A percentile compares a stretch with the other conserved stretches of the same genome.
Evolutionary conservation across 768 basidiomycete species (phyloP).

Genomic region (Psilocybe tampanensis): DNA sequence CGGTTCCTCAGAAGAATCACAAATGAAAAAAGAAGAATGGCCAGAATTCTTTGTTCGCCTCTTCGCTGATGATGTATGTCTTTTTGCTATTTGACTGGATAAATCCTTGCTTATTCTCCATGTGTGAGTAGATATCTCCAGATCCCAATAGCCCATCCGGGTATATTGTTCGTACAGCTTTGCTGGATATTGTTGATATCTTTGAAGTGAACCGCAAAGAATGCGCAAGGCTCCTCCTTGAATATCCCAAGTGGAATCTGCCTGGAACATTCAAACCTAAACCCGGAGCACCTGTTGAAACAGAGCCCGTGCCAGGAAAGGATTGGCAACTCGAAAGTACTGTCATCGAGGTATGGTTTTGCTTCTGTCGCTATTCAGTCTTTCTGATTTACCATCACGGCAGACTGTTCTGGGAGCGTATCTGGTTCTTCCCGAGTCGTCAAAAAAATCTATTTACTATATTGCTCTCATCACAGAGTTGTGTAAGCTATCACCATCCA

Average conservation of each 20-base stretch:
- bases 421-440: conserved; percentile 76
- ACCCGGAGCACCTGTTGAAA: conserved; percentile 56
- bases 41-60: conserved; percentile 69
- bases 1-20: conserved; percentile 71
- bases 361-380: background rate
- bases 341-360: conserved; percentile 70
- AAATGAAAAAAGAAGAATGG: conserved; percentile 83
- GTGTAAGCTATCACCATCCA: conserved; percentile 90
- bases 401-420: conserved; percentile 76
- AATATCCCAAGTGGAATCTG: conserved; percentile 83
- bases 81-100: background rate
- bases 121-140: conserved; percentile 63
- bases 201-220: conserved; percentile 98
- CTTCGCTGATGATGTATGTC: conserved; percentile 60
- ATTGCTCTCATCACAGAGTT: conserved; percentile 88
- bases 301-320: conserved; percentile 59
- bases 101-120: background rate
- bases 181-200: conserved; percentile 81
- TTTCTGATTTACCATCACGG: background rate
- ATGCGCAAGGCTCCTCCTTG: conserved; percentile 82
- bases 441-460: conserved; percentile 83
- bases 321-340: conserved; percentile 91
- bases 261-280: conserved; percentile 85
- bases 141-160: conserved; percentile 74
- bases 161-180: conserved; percentile 73